Conservation (phyloP, 75 land plant species). For the Selaginella tamariscina region DNA sequence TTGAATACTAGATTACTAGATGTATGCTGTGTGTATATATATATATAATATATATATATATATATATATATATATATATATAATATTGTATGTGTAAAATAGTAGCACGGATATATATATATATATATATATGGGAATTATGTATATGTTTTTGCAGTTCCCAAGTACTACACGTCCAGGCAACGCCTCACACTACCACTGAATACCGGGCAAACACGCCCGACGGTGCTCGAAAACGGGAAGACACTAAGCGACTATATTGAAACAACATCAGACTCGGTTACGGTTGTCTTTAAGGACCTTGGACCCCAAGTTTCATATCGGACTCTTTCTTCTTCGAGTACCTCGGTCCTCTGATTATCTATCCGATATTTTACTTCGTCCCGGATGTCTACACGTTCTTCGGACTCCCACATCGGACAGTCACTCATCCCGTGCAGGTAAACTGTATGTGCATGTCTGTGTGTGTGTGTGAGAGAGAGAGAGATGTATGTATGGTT, state of each 20-base stretch:
- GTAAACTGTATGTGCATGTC: too few relatives aligned
- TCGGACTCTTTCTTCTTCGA: slow-evolving; percentile 77
- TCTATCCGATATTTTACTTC: slow-evolving; percentile 84
- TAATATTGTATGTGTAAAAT: too few relatives aligned
- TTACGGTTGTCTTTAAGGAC: slow-evolving; percentile 76
- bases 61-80: too few relatives aligned
- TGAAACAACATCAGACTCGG: slow-evolving; percentile 23
- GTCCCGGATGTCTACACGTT: slow-evolving; percentile 58
- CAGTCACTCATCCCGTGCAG: slow-evolving; percentile 60
- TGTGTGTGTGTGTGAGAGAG: too few relatives aligned
- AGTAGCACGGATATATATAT: neutral
- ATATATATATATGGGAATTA: neutral
- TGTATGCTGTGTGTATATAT: too few relatives aligned
- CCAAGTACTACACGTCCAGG: slow-evolving; percentile 69
- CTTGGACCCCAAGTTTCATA: slow-evolving; percentile 81
- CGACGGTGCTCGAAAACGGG: slow-evolving; percentile 41
- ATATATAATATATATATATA: too few relatives aligned
- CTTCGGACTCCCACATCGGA: slow-evolving; percentile 51
- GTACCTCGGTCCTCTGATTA: slow-evolving; percentile 72
- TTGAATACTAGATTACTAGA: too few relatives aligned
- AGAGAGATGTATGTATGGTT: too few relatives aligned
- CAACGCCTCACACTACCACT: slow-evolving; percentile 78
- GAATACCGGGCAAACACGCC: slow-evolving; percentile 50
- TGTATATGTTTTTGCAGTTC: slow-evolving; percentile 44
- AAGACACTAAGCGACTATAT: slow-evolving; percentile 50